Conservation (phyloP, 768 basidiomycete genomes). For the Pleurotus citrinopileatus region DNA sequence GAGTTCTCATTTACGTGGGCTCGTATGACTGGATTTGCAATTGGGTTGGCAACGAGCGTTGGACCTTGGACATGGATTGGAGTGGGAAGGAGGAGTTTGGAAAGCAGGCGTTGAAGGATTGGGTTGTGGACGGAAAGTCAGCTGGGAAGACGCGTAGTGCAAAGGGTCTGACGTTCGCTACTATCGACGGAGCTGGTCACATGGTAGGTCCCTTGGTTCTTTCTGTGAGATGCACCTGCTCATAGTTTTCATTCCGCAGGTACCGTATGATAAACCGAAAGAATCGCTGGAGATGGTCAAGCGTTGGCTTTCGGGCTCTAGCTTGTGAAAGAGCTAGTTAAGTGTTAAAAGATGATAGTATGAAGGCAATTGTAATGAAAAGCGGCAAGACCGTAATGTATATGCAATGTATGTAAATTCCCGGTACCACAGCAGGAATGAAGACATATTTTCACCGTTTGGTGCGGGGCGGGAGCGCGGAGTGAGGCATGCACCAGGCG, state of each 20-base stretch:
- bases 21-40: constrained; percentile 59
- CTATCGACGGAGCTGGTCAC: constrained; percentile 58
- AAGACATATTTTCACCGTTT: too few species aligned
- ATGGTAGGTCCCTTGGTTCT: constrained; percentile 43
- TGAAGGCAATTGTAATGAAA: too few species aligned
- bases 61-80: constrained; percentile 62
- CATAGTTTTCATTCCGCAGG: constrained; percentile 26
- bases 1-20: constrained; percentile 55
- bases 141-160: constrained; percentile 57
- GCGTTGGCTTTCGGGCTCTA: constrained; percentile 7
- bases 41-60: constrained; percentile 62
- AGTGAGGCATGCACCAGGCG: too few species aligned
- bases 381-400: too few species aligned
- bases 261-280: constrained; percentile 59
- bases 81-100: constrained; percentile 48
- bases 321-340: too few species aligned
- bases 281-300: constrained; percentile 32
- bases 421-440: too few species aligned
- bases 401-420: too few species aligned
- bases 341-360: too few species aligned
- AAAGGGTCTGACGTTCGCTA: constrained; percentile 58
- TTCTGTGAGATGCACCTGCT: not conserved
- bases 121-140: constrained; percentile 49
- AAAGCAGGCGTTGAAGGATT: constrained; percentile 41
- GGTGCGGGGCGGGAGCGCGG: too few species aligned